Evolutionary conservation across 176 grass and related monocot species (phyloP).

Genomic region (Aegilops longissima): DNA sequence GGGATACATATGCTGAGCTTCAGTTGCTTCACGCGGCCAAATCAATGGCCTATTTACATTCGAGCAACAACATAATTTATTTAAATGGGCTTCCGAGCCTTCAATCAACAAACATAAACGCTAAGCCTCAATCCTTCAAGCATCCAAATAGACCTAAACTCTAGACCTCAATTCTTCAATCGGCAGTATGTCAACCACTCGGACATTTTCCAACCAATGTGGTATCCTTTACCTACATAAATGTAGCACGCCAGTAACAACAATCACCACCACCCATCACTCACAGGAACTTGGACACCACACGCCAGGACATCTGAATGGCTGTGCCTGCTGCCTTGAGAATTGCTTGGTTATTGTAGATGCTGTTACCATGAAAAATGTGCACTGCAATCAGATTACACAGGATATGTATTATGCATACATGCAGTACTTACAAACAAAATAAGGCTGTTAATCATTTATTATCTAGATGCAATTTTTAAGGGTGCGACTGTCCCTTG

Average conservation of each 20-base stretch:
- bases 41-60: constrained; percentile 5
- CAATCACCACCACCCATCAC: neutral
- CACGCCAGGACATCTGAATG: constrained; percentile 61
- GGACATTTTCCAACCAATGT: neutral
- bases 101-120: neutral
- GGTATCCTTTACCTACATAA: constrained; percentile 10
- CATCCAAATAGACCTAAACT: constrained; percentile 2
- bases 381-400: neutral
- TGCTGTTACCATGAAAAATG: constrained; percentile 39
- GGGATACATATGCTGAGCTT: neutral
- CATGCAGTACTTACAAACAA: neutral
- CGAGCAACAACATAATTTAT: neutral
- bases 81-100: neutral
- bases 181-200: neutral
- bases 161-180: neutral
- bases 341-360: constrained; percentile 86
- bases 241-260: neutral
- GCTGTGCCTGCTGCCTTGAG: constrained; percentile 56
- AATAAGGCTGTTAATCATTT: neutral
- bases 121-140: constrained; percentile 13
- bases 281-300: constrained; percentile 82
- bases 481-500: neutral
- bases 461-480: neutral
- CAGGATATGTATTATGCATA: neutral
- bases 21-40: neutral